Percentiles rank a stretch among this genome's conserved stretches.
These are phyloP conservation scores for Thalassiosira livingstoniorum DNA, from an alignment of 352 stramenopile species.

Conservation along the genomic window DNA sequence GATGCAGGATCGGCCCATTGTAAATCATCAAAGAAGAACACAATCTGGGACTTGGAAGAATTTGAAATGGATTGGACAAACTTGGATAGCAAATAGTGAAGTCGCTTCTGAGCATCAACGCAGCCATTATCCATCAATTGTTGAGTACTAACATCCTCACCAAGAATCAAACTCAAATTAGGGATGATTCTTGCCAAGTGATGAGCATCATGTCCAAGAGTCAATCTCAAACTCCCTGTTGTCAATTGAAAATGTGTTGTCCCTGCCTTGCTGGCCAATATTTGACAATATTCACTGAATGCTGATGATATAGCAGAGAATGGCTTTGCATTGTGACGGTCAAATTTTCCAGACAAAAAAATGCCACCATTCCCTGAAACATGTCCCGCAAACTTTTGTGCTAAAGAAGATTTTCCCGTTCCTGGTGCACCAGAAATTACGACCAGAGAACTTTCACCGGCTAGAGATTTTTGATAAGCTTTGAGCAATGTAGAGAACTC, in stretches of 20 bases:
- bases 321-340: slow-evolving; percentile 19
- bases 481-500: slow-evolving; percentile 11
- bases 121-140: neutral
- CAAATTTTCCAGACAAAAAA: slow-evolving; percentile 45
- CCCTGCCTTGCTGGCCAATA: neutral
- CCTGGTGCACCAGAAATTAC: slow-evolving; percentile 25
- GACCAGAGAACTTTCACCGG: neutral
- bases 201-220: neutral
- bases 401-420: slow-evolving; percentile 28
- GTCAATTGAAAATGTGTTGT: neutral
- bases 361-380: slow-evolving; percentile 14
- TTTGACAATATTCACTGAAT: slow-evolving; percentile 28
- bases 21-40: slow-evolving; percentile 16
- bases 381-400: slow-evolving; percentile 17
- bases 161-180: slow-evolving; percentile 26
- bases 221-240: neutral
- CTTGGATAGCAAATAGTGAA: slow-evolving; percentile 20
- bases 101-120: slow-evolving; percentile 30
- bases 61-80: slow-evolving; percentile 24
- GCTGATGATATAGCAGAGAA: slow-evolving; percentile 25
- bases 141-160: neutral
- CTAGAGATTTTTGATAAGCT: slow-evolving; percentile 12
- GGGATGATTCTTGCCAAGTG: slow-evolving; percentile 11
- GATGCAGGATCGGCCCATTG: slow-evolving; percentile 20
- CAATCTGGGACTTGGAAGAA: neutral